A percentile compares a stretch with the other conserved stretches of the same genome.
phyloP scores from a whole-genome alignment of 768 basidiomycete genomes.

The Podaxis rugospora region DNA sequence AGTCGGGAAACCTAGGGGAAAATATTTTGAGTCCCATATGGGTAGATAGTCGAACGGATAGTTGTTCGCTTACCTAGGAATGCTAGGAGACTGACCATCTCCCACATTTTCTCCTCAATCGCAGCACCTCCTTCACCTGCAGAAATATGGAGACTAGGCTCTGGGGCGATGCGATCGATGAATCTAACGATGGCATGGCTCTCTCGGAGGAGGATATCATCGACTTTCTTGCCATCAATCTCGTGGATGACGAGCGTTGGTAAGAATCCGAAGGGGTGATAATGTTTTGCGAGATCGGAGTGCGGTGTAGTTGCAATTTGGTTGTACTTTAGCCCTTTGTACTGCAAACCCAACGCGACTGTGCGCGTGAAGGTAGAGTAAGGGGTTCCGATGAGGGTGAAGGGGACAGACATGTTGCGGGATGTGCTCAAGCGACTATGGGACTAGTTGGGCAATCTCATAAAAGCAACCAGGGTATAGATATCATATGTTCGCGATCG shows the following conservation, averaged over 20 bases:
- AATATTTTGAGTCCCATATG: background rate
- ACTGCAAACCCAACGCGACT: slow-evolving; percentile 24
- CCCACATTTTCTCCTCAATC: slow-evolving; percentile 30
- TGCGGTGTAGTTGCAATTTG: slow-evolving; percentile 21
- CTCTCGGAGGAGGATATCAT: slow-evolving; percentile 23
- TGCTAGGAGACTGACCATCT: slow-evolving; percentile 25
- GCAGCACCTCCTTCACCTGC: slow-evolving; percentile 13
- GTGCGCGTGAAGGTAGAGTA: slow-evolving; percentile 32
- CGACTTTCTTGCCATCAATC: slow-evolving; percentile 17
- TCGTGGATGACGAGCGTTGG: slow-evolving; percentile 27
- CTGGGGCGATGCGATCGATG: slow-evolving; percentile 25
- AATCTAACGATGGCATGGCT: slow-evolving; percentile 29
- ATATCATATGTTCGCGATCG: background rate
- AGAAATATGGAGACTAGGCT: slow-evolving; percentile 22
- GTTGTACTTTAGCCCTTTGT: slow-evolving; percentile 24
- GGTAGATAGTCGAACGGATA: background rate
- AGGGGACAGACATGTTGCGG: slow-evolving; percentile 8
- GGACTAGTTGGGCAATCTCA: background rate
- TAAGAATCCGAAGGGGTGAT: slow-evolving; percentile 28
- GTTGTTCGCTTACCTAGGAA: slow-evolving; percentile 22
- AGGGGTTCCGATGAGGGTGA: slow-evolving; percentile 27
- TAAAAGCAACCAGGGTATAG: background rate
- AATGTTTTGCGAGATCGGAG: slow-evolving; percentile 16
- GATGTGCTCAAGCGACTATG: background rate
- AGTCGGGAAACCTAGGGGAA: slow-evolving; percentile 22